phyloP scores from a whole-genome alignment of 768 basidiomycete species.

The Boletales sp. region DNA sequence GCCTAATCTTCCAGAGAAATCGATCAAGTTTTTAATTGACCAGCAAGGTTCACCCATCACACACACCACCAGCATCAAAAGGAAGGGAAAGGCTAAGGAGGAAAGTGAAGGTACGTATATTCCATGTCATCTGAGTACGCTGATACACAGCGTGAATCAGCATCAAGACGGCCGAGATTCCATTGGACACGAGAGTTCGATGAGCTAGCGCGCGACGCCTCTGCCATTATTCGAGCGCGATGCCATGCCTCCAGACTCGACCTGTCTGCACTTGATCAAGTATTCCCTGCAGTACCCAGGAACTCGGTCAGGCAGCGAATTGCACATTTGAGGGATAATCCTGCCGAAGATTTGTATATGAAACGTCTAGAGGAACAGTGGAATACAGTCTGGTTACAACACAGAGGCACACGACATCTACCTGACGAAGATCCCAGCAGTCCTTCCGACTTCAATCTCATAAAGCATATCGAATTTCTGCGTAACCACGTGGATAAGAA shows the following conservation, averaged over 20 bases:
- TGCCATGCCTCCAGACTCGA: conserved; percentile 64
- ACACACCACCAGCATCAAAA: conserved; percentile 32
- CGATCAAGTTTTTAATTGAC: conserved; percentile 47
- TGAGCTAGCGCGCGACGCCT: conserved; percentile 83
- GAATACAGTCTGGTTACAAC: conserved; percentile 71
- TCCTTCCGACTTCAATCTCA: conserved; percentile 73
- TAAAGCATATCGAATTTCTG: conserved; percentile 77
- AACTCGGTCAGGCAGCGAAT: conserved; percentile 72
- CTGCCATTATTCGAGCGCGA: conserved; percentile 77
- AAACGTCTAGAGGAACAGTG: conserved; percentile 79
- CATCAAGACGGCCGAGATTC: conserved; percentile 59
- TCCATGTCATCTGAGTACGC: neutral
- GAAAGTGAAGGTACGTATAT: conserved; percentile 27
- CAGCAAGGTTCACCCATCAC: conserved; percentile 46
- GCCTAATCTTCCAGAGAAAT: conserved; percentile 46
- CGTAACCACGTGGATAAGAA: conserved; percentile 82
- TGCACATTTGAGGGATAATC: conserved; percentile 53
- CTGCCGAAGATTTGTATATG: conserved; percentile 71
- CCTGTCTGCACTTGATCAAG: conserved; percentile 69
- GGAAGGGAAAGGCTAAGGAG: conserved; percentile 29
- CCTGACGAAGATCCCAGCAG: conserved; percentile 69
- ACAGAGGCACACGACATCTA: conserved; percentile 63
- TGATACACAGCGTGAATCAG: conserved; percentile 10
- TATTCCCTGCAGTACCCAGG: conserved; percentile 74
- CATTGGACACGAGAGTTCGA: conserved; percentile 87